Percentiles rank a stretch among this genome's conserved stretches.
phyloP scores from a whole-genome alignment of 1,284 basidiomycete species.

The Pyrrhoderma lamaoense region DNA sequence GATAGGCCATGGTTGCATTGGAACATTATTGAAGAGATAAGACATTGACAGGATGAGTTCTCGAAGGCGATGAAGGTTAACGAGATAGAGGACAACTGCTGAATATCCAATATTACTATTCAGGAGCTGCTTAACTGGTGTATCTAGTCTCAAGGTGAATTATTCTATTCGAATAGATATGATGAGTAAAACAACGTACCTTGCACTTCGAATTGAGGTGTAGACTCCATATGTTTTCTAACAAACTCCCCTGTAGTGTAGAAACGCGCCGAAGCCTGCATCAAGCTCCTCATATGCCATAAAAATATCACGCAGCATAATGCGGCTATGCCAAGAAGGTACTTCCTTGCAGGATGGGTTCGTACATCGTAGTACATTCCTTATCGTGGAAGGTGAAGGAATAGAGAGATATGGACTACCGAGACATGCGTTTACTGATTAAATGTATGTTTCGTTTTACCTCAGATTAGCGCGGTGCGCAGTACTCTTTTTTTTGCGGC shows the following conservation, averaged over 20 bases:
- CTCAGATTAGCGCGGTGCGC: no score
- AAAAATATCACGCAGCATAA: no score
- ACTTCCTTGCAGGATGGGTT: no score
- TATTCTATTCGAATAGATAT: no score
- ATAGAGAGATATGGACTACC: no score
- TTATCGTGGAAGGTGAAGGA: no score
- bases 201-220: constrained; percentile 8
- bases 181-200: background rate
- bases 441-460: no score
- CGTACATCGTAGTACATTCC: no score
- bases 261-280: no score
- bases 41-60: constrained; percentile 14
- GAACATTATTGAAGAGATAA: constrained; percentile 13
- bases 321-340: no score
- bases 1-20: constrained; percentile 16
- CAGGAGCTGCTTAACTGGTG: constrained; percentile 6
- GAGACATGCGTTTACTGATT: no score
- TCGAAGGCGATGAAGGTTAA: constrained; percentile 10
- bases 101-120: constrained; percentile 5
- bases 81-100: constrained; percentile 15
- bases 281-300: background rate
- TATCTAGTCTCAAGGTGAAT: background rate
- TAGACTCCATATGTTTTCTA: constrained; percentile 7
- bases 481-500: no score
- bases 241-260: constrained; percentile 13